A percentile compares a stretch with the other conserved stretches of the same genome.
phyloP scores from a whole-genome alignment of 495 filamentous ascomycete species.

The Neurospora cerealis region DNA sequence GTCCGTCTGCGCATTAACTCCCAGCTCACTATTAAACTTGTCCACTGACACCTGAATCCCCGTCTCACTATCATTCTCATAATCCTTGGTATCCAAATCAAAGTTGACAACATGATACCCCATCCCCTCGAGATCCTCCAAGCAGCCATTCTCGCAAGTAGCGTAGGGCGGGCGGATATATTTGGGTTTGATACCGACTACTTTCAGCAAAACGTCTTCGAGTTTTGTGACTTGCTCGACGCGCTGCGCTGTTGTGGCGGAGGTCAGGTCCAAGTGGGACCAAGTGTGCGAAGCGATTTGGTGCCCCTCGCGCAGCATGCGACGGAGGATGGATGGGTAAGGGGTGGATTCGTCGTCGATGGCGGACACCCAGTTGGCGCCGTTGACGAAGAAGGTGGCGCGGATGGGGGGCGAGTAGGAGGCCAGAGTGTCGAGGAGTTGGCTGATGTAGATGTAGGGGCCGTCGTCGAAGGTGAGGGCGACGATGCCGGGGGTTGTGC shows the following conservation, averaged over 20 bases:
- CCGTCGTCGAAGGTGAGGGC: slow-evolving; percentile 39
- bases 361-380: slow-evolving; percentile 52
- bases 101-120: slow-evolving; percentile 34
- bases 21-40: slow-evolving; percentile 16
- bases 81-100: slow-evolving; percentile 36
- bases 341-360: slow-evolving; percentile 34
- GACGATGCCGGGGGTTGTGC: slow-evolving; percentile 36
- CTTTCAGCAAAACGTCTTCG: slow-evolving; percentile 16
- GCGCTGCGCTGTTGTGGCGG: slow-evolving; percentile 3
- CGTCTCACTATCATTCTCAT: slow-evolving; percentile 13
- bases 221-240: slow-evolving; percentile 19
- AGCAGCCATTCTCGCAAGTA: slow-evolving; percentile 19
- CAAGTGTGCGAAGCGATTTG: slow-evolving; percentile 28
- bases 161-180: slow-evolving; percentile 37
- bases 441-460: slow-evolving; percentile 26
- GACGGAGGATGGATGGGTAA: slow-evolving; percentile 16
- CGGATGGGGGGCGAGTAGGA: slow-evolving; percentile 38
- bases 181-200: slow-evolving; percentile 29
- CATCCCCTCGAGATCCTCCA: slow-evolving; percentile 17
- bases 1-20: slow-evolving; percentile 5
- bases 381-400: slow-evolving; percentile 66
- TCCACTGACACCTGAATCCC: slow-evolving; percentile 13
- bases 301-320: slow-evolving; percentile 20
- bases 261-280: slow-evolving; percentile 28
- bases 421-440: slow-evolving; percentile 21